A percentile compares a stretch with the other conserved stretches of the same genome.
phyloP scores from a whole-genome alignment of 306 rosid species.

The Inga leiocalycina region DNA sequence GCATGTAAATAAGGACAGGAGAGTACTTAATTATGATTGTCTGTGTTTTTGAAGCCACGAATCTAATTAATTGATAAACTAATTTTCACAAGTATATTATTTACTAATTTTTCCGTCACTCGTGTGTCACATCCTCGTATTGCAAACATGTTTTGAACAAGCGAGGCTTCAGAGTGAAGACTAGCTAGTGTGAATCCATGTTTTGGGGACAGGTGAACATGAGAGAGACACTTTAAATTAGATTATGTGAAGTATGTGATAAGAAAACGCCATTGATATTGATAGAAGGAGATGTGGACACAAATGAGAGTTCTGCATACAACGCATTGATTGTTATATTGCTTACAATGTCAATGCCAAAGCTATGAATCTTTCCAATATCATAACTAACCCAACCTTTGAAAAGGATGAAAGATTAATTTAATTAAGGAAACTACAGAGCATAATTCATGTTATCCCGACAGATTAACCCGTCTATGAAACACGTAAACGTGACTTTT shows the following conservation, averaged over 20 bases:
- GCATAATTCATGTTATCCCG: constrained; percentile 32
- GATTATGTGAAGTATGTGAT: constrained; percentile 58
- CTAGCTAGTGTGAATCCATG: neutral
- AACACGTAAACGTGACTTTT: constrained; percentile 41
- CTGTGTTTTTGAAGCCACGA: neutral
- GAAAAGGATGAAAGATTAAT: constrained; percentile 32
- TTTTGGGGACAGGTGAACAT: constrained; percentile 45
- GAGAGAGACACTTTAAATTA: constrained; percentile 42
- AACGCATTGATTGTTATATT: constrained; percentile 10
- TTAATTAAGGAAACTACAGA: neutral
- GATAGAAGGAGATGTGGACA: constrained; percentile 33
- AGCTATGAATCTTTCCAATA: constrained; percentile 61
- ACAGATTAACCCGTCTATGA: constrained; percentile 35
- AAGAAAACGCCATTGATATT: constrained; percentile 48
- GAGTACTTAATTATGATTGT: neutral
- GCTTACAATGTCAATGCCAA: constrained; percentile 33
- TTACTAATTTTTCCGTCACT: neutral
- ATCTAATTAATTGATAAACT: neutral
- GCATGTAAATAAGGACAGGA: neutral
- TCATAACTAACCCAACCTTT: constrained; percentile 64
- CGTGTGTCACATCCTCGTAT: neutral
- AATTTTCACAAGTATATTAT: neutral
- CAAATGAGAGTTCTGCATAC: constrained; percentile 16
- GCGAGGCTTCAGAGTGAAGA: constrained; percentile 44
- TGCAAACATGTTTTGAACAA: constrained; percentile 16